These are phyloP conservation scores for Teunomyces pallodes DNA, from an alignment of 805 yeast species.

Conservation along the genomic window DNA sequence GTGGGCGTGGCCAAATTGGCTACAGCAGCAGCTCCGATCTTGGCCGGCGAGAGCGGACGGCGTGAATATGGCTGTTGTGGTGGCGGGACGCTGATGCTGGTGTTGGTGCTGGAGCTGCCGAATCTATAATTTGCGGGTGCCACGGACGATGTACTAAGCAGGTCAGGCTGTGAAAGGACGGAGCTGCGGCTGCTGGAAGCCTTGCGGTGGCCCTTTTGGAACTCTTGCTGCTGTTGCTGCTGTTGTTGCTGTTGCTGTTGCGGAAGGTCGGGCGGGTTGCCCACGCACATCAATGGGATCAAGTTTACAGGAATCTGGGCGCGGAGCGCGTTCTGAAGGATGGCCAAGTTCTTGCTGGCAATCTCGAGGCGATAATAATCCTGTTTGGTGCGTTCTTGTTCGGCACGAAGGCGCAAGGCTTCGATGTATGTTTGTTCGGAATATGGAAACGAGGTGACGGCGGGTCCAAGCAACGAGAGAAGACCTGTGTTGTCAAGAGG, in stretches of 20 bases:
- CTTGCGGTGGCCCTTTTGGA: slow-evolving; percentile 7
- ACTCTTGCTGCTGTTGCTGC: slow-evolving; percentile 2
- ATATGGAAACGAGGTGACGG: slow-evolving; percentile 51
- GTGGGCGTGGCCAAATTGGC: slow-evolving; percentile 44
- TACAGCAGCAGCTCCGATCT: slow-evolving; percentile 70
- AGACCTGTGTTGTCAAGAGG: slow-evolving; percentile 15
- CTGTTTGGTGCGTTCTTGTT: slow-evolving; percentile 82
- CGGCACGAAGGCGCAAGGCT: slow-evolving; percentile 58
- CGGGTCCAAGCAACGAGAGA: slow-evolving; percentile 49
- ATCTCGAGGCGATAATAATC: slow-evolving; percentile 69
- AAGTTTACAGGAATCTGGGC: slow-evolving; percentile 63
- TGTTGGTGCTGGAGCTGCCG: slow-evolving; percentile 23
- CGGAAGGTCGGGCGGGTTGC: slow-evolving; percentile 7
- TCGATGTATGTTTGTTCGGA: slow-evolving; percentile 56
- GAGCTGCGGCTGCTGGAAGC: slow-evolving; percentile 5
- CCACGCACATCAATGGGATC: slow-evolving; percentile 58
- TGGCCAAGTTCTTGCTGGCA: slow-evolving; percentile 55
- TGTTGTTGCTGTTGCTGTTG: not conserved
- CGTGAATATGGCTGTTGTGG: slow-evolving; percentile 10
- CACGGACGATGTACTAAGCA: slow-evolving; percentile 26
- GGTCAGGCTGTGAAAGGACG: slow-evolving; percentile 11
- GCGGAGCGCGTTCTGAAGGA: slow-evolving; percentile 57
- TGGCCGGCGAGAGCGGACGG: slow-evolving; percentile 64
- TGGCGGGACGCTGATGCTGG: slow-evolving; percentile 6
- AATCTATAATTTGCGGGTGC: slow-evolving; percentile 36